Evolutionary conservation across 78 protist species (phyloP).

Genomic region (Acrasis kona): DNA sequence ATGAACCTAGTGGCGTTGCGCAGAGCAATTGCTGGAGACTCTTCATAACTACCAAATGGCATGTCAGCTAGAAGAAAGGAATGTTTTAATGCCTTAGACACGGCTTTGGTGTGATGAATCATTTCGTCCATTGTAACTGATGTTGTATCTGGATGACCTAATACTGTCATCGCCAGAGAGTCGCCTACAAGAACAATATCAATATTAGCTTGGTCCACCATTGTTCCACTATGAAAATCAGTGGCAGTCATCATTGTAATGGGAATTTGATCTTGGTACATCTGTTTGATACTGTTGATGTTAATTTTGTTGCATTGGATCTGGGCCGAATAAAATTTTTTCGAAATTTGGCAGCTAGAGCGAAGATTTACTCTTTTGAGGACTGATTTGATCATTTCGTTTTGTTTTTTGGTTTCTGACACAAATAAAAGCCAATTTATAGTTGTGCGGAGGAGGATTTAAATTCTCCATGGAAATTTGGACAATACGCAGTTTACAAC

Average conservation of each 20-base stretch:
- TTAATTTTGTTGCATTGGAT: no score
- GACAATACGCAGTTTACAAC: no score
- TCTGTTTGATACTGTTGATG: constrained; percentile 28
- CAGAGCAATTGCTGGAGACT: constrained; percentile 40
- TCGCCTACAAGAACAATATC: constrained; percentile 74
- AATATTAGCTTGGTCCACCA: not conserved
- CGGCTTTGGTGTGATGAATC: constrained; percentile 66
- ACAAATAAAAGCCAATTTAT: no score
- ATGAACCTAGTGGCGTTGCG: constrained; percentile 63
- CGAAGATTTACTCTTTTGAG: no score
- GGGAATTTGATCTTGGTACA: constrained; percentile 34
- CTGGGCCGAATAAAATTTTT: no score
- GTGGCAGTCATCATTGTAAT: constrained; percentile 70
- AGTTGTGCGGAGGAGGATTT: no score
- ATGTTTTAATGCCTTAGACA: constrained; percentile 39
- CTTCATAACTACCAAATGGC: constrained; percentile 84
- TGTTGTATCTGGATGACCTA: constrained; percentile 68
- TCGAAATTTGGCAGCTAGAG: no score
- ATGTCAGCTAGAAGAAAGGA: constrained; percentile 80
- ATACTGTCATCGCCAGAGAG: constrained; percentile 72
- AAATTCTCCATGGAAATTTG: no score
- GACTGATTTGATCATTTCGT: no score
- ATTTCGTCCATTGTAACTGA: constrained; percentile 79
- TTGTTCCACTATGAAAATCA: constrained; percentile 53
- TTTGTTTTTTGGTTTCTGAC: no score